These are phyloP conservation scores for Pythium phragmitis DNA, from an alignment of 352 stramenopile genomes.

Conservation along the genomic window DNA sequence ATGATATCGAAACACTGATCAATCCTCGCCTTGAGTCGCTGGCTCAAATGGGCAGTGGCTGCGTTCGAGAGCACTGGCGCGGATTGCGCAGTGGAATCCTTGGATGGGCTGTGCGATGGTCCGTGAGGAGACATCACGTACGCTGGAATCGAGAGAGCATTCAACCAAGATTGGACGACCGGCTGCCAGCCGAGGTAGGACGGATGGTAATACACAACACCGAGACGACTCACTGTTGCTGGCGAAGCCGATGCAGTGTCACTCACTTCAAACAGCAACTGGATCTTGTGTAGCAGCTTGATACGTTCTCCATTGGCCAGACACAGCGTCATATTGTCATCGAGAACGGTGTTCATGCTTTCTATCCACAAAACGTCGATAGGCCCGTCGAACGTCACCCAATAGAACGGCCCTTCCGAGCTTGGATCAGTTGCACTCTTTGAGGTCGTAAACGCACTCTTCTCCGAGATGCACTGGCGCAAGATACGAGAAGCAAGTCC, in stretches of 20 bases:
- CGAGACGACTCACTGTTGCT: conserved; percentile 90
- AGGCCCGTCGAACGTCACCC: conserved; percentile 82
- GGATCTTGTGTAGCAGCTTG: conserved; percentile 82
- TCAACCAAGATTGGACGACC: conserved; percentile 61
- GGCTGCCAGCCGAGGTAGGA: conserved; percentile 63
- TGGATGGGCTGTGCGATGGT: conserved; percentile 20
- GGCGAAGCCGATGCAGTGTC: conserved; percentile 90
- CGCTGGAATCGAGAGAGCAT: conserved; percentile 34
- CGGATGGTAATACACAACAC: conserved; percentile 89
- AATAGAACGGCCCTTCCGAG: conserved; percentile 54
- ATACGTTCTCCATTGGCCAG: conserved; percentile 88
- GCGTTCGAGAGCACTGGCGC: neutral
- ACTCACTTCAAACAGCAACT: conserved; percentile 92
- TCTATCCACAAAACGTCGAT: conserved; percentile 87
- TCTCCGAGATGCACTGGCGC: conserved; percentile 67
- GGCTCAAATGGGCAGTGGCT: conserved; percentile 25
- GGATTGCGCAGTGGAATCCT: conserved; percentile 14
- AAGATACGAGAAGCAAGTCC: conserved; percentile 75
- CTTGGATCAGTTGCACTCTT: conserved; percentile 15
- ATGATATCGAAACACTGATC: conserved; percentile 65
- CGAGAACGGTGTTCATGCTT: conserved; percentile 88
- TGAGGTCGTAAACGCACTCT: conserved; percentile 42
- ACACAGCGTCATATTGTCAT: conserved; percentile 92
- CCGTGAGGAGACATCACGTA: conserved; percentile 11
- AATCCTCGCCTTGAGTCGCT: conserved; percentile 42